Base-by-base conservation (phyloP, 2,329 filamentous ascomycete species). In the Ophiostoma novo-ulmi region DNA sequence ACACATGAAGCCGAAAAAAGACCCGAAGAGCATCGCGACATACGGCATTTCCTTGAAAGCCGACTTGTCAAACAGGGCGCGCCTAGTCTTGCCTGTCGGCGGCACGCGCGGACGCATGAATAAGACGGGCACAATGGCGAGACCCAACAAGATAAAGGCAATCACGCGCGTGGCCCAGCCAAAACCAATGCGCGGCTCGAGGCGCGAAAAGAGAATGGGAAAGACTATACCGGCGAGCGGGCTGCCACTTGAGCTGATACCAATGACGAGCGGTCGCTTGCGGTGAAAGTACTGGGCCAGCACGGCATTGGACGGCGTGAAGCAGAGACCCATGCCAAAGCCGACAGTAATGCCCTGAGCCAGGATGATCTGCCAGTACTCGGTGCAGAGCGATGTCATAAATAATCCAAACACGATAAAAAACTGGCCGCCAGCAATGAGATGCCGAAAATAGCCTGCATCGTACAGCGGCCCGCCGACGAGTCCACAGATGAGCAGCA, bases 341-440 rank as follows among this genome's bases (percentile, higher is more conserved):
- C 72, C 72, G 48, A 71, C 70, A 68, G 69, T 72, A 0, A 76
- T 68, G 67, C 73, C 73, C 72, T 76, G 74, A 0, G 72, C 71
- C 10, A 79, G 74, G 66, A 78, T 69, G 68, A 78, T 74, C 71
- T 78, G 77, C 71, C 77, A 78, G 72, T 78, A 78, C 66, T 72
- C 41, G 55, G 68, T 73, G 14, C 75, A 77, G 39, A 88, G 77
- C 58, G 81, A 83, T 0, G 84, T 81, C 84, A 88, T 87, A 83
- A 31, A 87, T 17, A 88, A 75, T 10, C 84, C 82, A 65, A 88
- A 83, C 31, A 88, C 80, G 73, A 86, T 82, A 72, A 86, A 75
- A 71, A 86, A 78, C n/a, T 26, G 52, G 3, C 52, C 52, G 20
- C 52, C n/a, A 1, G 52, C 52, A 5, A 86, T 71, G 1, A 85